Percentiles rank a stretch among this genome's conserved stretches.
Evolutionary conservation across 2,329 filamentous ascomycete species (phyloP).

Genomic region (Ophiostoma tasmaniense): DNA sequence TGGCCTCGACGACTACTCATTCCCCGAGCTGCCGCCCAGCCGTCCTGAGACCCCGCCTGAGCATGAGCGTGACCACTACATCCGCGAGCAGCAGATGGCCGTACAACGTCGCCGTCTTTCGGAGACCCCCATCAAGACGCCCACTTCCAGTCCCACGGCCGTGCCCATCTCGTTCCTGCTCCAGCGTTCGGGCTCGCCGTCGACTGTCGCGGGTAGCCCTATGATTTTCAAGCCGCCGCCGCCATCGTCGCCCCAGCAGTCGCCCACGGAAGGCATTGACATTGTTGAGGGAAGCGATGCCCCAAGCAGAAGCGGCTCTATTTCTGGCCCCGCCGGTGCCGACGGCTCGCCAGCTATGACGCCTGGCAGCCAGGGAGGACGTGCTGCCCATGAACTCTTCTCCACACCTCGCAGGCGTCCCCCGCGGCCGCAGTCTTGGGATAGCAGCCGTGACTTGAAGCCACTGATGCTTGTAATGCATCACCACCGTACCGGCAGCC

Average conservation of each 20-base stretch:
- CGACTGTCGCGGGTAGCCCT: constrained; percentile 25
- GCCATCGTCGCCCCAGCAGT: neutral
- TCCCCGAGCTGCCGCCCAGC: constrained; percentile 52
- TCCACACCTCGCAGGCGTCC: constrained; percentile 30
- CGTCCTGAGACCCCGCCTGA: constrained; percentile 49
- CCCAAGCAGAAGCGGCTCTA: neutral
- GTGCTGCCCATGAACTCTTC: constrained; percentile 2
- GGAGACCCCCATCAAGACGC: constrained; percentile 41
- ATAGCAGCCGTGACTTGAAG: constrained; percentile 60
- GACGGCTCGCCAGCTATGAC: neutral
- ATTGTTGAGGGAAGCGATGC: neutral
- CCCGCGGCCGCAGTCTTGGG: constrained; percentile 52
- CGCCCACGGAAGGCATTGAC: neutral
- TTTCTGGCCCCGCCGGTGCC: neutral
- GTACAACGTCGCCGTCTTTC: constrained; percentile 39
- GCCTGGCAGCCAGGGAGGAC: neutral
- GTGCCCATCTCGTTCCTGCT: constrained; percentile 50
- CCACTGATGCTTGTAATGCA: constrained; percentile 64
- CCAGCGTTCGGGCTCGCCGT: constrained; percentile 35
- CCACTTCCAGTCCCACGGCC: constrained; percentile 42
- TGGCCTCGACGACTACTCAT: constrained; percentile 28
- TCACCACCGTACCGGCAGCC: constrained; percentile 40
- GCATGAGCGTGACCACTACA: constrained; percentile 30
- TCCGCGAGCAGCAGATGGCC: constrained; percentile 28
- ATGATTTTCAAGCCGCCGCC: neutral